Evolutionary conservation across 345 rosid species (phyloP).

Genomic region (Eucalyptus erythrocorys): DNA sequence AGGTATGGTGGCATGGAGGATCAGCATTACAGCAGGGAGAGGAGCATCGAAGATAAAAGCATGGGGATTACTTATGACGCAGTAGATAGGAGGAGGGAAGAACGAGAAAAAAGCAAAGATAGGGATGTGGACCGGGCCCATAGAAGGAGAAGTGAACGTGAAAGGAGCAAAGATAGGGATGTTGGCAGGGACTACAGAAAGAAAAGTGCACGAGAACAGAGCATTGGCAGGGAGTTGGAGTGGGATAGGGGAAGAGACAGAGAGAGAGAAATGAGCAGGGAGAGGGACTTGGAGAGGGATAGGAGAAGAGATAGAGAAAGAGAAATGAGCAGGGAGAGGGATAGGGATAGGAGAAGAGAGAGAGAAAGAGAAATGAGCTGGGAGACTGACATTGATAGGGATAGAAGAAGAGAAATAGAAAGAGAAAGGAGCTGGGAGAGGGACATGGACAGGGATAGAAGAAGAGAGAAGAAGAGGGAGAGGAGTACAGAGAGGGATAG

Average conservation of each 20-base stretch:
- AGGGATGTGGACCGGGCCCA: constrained; percentile 30
- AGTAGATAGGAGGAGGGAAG: constrained; percentile 2
- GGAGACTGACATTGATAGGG: background rate
- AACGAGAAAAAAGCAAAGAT: constrained; percentile 6
- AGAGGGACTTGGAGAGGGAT: background rate
- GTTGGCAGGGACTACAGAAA: constrained; percentile 13
- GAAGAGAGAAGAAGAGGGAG: background rate
- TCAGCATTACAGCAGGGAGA: constrained; percentile 19
- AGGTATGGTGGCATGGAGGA: constrained; percentile 24
- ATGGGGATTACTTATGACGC: constrained; percentile 14
- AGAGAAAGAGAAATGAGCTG: background rate
- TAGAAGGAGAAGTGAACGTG: constrained; percentile 31
- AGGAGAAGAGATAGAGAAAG: background rate
- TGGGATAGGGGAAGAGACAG: background rate
- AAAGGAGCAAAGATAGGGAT: constrained; percentile 36
- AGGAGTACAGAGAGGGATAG: background rate
- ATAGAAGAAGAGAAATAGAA: background rate
- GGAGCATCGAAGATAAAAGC: constrained; percentile 2
- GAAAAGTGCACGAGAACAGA: constrained; percentile 28
- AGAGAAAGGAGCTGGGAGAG: background rate
- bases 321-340: background rate
- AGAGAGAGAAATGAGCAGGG: background rate
- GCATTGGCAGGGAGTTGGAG: constrained; percentile 5
- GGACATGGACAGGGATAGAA: background rate
- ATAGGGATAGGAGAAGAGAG: background rate